These are phyloP conservation scores for Fusarium xyrophilum DNA, from an alignment of 2,329 filamentous ascomycete species.

Conservation along the genomic window DNA sequence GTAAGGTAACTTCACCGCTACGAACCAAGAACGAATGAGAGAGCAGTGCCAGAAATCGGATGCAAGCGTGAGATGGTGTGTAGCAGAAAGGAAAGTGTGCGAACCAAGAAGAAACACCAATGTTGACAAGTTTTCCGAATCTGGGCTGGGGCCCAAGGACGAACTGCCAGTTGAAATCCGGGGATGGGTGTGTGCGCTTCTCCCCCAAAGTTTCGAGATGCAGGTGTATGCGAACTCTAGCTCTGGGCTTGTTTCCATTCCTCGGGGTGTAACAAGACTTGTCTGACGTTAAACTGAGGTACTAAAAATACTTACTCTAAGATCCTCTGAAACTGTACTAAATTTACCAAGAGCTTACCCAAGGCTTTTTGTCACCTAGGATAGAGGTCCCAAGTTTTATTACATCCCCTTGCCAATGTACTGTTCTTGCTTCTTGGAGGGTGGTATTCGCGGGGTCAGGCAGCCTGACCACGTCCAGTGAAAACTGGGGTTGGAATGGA, in stretches of 20 bases:
- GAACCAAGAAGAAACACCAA: constrained; percentile 28
- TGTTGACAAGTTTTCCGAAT: constrained; percentile 22
- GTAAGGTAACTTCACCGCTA: constrained; percentile 34
- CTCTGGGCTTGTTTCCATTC: constrained; percentile 10
- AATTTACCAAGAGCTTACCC: no score
- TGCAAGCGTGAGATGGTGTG: constrained; percentile 26
- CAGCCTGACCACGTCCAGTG: not conserved
- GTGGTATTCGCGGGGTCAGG: constrained; percentile 30
- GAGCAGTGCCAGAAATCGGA: constrained; percentile 24
- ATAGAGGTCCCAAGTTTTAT: no score
- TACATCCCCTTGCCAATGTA: not conserved
- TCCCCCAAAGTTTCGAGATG: constrained; percentile 18
- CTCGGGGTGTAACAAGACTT: no score
- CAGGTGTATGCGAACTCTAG: constrained; percentile 15
- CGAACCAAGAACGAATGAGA: constrained; percentile 31
- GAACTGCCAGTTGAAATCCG: constrained; percentile 25
- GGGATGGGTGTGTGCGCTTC: constrained; percentile 30
- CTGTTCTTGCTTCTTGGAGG: constrained; percentile 23
- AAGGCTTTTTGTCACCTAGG: no score
- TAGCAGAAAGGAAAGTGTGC: constrained; percentile 23
- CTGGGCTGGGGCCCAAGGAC: not conserved
- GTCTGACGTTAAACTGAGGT: no score
- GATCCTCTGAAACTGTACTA: no score
- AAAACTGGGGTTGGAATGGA: constrained; percentile 32
- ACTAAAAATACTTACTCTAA: no score